A percentile compares a stretch with the other conserved stretches of the same genome.
These are phyloP conservation scores for Phanerodontia chrysosporium DNA, from an alignment of 768 basidiomycete species.

Conservation along the genomic window DNA sequence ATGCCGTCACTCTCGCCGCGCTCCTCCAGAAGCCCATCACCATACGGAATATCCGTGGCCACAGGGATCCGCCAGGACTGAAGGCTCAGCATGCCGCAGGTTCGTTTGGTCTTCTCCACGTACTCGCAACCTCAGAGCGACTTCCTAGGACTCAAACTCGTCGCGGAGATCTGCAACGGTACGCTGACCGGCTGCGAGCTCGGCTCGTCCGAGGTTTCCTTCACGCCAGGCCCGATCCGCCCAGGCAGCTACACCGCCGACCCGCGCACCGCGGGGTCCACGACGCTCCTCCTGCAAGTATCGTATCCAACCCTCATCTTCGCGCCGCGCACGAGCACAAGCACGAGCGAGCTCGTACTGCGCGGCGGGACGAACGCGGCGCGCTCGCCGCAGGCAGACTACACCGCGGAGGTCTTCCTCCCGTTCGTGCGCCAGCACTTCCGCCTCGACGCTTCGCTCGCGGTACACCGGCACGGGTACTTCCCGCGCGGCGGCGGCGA, in stretches of 20 bases:
- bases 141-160: conserved; percentile 56
- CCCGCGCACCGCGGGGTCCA: conserved; percentile 64
- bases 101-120: conserved; percentile 15
- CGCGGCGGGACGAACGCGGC: conserved; percentile 71
- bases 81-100: conserved; percentile 73
- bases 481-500: conserved; percentile 72
- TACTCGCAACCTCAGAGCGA: background rate
- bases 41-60: conserved; percentile 57
- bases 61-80: conserved; percentile 58
- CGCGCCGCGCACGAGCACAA: conserved; percentile 24
- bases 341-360: conserved; percentile 51
- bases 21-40: conserved; percentile 56
- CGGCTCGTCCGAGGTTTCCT: conserved; percentile 51
- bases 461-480: conserved; percentile 59
- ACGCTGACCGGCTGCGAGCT: conserved; percentile 49
- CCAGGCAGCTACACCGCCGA: conserved; percentile 41
- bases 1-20: conserved; percentile 61
- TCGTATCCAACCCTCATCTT: conserved; percentile 68
- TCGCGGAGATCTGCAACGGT: conserved; percentile 55
- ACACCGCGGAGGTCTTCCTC: conserved; percentile 58
- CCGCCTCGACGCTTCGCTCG: conserved; percentile 36
- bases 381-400: conserved; percentile 74
- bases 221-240: conserved; percentile 45
- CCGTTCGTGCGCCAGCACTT: conserved; percentile 66
- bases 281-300: conserved; percentile 66